phyloP scores from a whole-genome alignment of 345 rosid species.

The Ricinus communis region DNA sequence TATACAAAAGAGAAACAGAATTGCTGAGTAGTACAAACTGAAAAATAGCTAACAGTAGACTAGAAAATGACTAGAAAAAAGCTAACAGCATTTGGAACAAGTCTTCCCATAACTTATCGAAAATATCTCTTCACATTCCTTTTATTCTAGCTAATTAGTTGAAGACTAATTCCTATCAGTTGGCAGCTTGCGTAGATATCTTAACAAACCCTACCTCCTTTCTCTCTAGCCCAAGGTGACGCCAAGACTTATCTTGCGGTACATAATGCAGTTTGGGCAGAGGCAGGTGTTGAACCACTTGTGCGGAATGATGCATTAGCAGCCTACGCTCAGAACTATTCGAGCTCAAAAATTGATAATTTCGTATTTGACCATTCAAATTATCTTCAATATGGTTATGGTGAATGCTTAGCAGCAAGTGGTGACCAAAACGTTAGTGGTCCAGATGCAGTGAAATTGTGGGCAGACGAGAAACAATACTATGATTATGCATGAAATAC shows the following conservation, averaged over 20 bases:
- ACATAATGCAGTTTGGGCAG: slow-evolving; percentile 19
- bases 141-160: no score
- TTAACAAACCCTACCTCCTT: no score
- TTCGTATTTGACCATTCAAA: slow-evolving; percentile 29
- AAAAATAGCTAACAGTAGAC: no score
- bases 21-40: no score
- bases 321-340: slow-evolving; percentile 20
- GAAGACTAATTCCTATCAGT: no score
- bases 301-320: slow-evolving; percentile 26
- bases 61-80: no score
- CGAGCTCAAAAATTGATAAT: not conserved
- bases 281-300: slow-evolving; percentile 21
- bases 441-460: slow-evolving; percentile 20
- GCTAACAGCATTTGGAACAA: no score
- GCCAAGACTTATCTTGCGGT: slow-evolving; percentile 19
- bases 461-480: slow-evolving; percentile 28
- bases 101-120: no score
- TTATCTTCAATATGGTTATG: slow-evolving; percentile 23
- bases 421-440: not conserved
- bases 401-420: slow-evolving; percentile 34
- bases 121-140: no score
- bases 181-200: no score
- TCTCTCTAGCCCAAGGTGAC: not conserved
- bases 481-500: slow-evolving; percentile 23
- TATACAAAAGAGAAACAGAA: no score